Evolutionary conservation across 208 protist genomes (phyloP), one percentile per base, ranked within the genome.

Genomic region (Novymonas esmeraldas): DNA sequence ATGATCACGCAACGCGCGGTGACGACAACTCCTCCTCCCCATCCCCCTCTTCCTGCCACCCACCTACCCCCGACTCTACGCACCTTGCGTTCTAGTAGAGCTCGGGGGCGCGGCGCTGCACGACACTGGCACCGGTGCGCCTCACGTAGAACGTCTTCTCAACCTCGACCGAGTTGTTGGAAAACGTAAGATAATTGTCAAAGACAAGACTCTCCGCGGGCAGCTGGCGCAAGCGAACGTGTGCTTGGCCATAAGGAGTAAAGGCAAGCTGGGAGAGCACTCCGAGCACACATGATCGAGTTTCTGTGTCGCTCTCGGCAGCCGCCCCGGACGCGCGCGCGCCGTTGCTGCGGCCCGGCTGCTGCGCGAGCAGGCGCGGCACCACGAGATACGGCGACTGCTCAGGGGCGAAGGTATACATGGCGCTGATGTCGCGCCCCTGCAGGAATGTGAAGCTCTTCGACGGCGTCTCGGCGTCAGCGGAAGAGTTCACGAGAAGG

Each of bases 361-460:
- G 65, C 16, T 61, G 46, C 36, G 73, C 49, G 49, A 84, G 78
- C 34, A 79, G 62, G 39, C 89, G 84, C 20, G 85, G 89, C 26
- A 95, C 70, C 48, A 92, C 76, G 20, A 91, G 44, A 64, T 95
- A 95, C 29, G 87, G 87, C 11, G 90, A 91, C 54, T 83, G 77
- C 64, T 89, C 79, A 6, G 87, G 85, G 29, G 73, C 5, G 52
- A 95, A 87, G 60, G 83, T 77, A 64, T 85, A 93, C 60, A 90
- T 85, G 70, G 91, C 80, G 56, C 78, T 88, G 36, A 88, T 70
- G 56, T 93, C 87, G 33, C 85, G 85, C 41, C 63, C 71, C 70
- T 90, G 72, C 54, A 93, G 75, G 61, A 95, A 94, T 22, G 78
- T 82, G 62, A 81, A 95, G 34, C 83, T 76, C 18, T 68, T 56